Percentiles rank a stretch among this genome's conserved stretches.
phyloP scores from a whole-genome alignment of 208 protist genomes.

The Leishmania martiniquensis region DNA sequence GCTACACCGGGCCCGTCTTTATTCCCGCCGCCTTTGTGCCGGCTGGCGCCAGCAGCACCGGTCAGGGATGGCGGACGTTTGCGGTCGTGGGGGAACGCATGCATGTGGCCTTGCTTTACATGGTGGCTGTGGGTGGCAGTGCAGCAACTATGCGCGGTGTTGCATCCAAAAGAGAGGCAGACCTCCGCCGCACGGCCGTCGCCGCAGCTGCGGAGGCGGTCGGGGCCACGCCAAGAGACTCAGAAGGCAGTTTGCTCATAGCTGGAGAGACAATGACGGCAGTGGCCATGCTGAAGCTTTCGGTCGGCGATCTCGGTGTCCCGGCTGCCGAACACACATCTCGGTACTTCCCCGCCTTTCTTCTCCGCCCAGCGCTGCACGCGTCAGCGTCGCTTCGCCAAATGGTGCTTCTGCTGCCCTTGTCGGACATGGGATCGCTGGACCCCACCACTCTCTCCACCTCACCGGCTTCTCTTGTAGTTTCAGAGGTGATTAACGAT shows the following conservation, averaged over 20 bases:
- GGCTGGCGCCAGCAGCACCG: constrained; percentile 9
- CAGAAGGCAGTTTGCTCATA: constrained; percentile 2
- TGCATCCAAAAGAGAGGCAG: constrained; percentile 68
- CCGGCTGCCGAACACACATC: constrained; percentile 13
- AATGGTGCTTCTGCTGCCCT: constrained; percentile 27
- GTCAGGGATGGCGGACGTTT: constrained; percentile 53
- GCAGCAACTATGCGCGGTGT: constrained; percentile 59
- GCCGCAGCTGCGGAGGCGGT: neutral
- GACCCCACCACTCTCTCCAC: constrained; percentile 25
- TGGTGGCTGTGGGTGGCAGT: constrained; percentile 66
- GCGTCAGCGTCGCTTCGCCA: constrained; percentile 23
- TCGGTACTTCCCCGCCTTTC: constrained; percentile 43
- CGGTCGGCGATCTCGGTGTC: constrained; percentile 41
- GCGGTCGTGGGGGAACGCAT: constrained; percentile 78
- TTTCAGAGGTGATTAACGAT: constrained; percentile 54
- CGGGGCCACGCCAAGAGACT: neutral
- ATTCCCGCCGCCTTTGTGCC: constrained; percentile 69
- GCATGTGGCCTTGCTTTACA: constrained; percentile 72
- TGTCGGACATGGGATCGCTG: constrained; percentile 25
- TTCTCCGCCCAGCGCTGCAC: constrained; percentile 40
- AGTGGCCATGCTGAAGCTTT: constrained; percentile 40
- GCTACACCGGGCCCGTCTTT: constrained; percentile 40
- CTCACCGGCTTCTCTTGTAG: constrained; percentile 49
- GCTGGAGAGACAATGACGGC: constrained; percentile 28
- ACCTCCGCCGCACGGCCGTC: constrained; percentile 52